Base-by-base conservation (phyloP, 176 grass and related monocot species). In the Dendrocalamus sinicus region DNA sequence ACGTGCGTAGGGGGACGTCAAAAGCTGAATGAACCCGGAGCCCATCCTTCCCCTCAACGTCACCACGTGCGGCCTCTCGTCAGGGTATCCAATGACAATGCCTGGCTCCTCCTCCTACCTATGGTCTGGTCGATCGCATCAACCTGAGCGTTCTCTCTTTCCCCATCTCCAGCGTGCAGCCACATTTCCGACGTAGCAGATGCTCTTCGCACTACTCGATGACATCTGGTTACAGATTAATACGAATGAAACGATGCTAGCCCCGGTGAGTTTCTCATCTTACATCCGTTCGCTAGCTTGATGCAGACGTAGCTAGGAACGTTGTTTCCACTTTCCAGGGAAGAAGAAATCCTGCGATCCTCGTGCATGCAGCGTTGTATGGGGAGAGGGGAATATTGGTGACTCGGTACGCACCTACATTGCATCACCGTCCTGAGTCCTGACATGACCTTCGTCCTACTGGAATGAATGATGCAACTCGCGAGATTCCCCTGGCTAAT, bases 51-150 rank as follows among this genome's bases (percentile, higher is more conserved):
- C 13, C 30, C 37, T 47, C 13, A 35, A 35, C 75, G 66, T 52
- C 54, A 32, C 55, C 85, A 73, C 85, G 77, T 86, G 85, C 46
- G 69, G 57, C 57, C 39, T 64, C 47, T 19, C 77, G 68, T 63
- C 77, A 80, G 85, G 85, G 85, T 63, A 86, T 86, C 77, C 85
- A 28, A 80, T 80, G 77, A 3, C 28, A n/a, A n/a, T 2, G n/a
- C 43, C 43, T 45, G 0, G 43, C 43, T 45, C 41, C 41, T 8
- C 32, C 32, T 39, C 37, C 37, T 6, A 2, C 44, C 44, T 45
- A 45, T 9, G 44, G 8, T 2, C 0, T 13, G 47, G 3, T 13
- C 47, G 37, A 39, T 39, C 37, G 37, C 37, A 39, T 39, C 37
- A 39, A 39, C 37, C 37, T 39, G 37, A 39, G 47, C 12, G 0